Evolutionary conservation across 2,329 filamentous ascomycete genomes (phyloP), one percentile per base, ranked within the genome.

Genomic region (Didymella arachidicola): DNA sequence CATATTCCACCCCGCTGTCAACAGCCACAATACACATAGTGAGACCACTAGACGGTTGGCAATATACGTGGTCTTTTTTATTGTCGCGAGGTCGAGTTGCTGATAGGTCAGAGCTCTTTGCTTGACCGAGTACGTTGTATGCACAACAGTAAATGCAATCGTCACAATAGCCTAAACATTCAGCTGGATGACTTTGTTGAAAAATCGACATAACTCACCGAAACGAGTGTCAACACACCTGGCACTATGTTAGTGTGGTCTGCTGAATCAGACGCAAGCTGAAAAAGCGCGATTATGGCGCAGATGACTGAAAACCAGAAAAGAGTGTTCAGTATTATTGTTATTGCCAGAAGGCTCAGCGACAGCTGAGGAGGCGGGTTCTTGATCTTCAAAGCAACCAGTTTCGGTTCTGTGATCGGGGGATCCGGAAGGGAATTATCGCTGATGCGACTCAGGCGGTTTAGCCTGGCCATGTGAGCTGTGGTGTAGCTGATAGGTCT

Each of bases 1-100:
- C 60, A 78, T 69, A 60, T 77, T 74, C 77, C 77, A 78, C 7
- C 77, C 77, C 2, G 66, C 66, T 3, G 75, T 75, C 59, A 78
- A 51, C 16, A 78, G 57, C 77, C 77, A 79, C 7, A 77, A 57
- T 14, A 72, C 63, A 53, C 72, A 76, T 27, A 77, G 44, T 16
- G 68, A 66, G 22, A 71, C 67, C 10, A 68, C 70, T 32, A 75
- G 45, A 6, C 75, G 74, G 11, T 74, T 67, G 26, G 73, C 72
- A 29, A 77, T 42, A 50, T 78, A 76, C 6, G 66, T 69, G 1
- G 71, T 71, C 42, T 71, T 73, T 43, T 70, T 70, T n/a, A 70
- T 57, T 4, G 66, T 64, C 11, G 65, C 64, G 14, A 49, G 61
- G 30, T 67, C 62, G 16, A 60, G 66, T 51, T 62, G 56, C 57